A percentile compares a stretch with the other conserved stretches of the same genome.
Conservation (phyloP, 768 basidiomycete species). For the Macrolepiota dolichaula region DNA sequence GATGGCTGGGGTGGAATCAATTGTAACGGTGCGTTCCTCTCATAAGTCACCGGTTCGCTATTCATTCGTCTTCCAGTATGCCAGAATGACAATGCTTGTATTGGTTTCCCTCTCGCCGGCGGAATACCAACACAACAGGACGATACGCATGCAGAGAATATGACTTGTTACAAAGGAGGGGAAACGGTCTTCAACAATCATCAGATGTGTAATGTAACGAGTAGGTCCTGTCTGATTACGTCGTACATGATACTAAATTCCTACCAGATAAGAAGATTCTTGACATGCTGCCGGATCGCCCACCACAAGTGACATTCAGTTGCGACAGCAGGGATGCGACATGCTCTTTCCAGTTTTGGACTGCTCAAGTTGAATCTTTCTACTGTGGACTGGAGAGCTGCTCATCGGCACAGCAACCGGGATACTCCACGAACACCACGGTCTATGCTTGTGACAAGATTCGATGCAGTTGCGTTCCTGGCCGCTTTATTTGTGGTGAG, state of each 20-base stretch:
- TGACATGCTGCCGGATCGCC: slow-evolving; percentile 83
- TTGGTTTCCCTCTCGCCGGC: slow-evolving; percentile 63
- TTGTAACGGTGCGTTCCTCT: slow-evolving; percentile 76
- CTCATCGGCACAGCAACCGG: slow-evolving; percentile 38
- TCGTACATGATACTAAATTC: background rate
- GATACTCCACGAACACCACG: slow-evolving; percentile 69
- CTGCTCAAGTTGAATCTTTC: slow-evolving; percentile 90
- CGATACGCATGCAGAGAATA: slow-evolving; percentile 28
- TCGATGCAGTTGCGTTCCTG: slow-evolving; percentile 91
- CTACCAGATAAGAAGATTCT: slow-evolving; percentile 88
- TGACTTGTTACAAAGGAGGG: slow-evolving; percentile 94
- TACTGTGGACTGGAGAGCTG: slow-evolving; percentile 87
- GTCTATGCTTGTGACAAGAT: slow-evolving; percentile 80
- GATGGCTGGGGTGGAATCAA: slow-evolving; percentile 97
- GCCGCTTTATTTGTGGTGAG: slow-evolving; percentile 92
- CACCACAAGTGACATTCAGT: slow-evolving; percentile 95
- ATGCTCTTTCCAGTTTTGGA: slow-evolving; percentile 99
- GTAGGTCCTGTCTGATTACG: slow-evolving; percentile 42
- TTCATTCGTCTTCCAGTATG: slow-evolving; percentile 58
- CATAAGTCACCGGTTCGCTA: background rate
- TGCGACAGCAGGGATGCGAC: slow-evolving; percentile 63
- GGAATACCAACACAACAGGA: slow-evolving; percentile 19
- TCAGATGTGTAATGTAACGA: slow-evolving; percentile 98
- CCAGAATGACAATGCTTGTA: slow-evolving; percentile 75
- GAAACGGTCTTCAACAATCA: slow-evolving; percentile 93